Evolutionary conservation across 495 filamentous ascomycete species (phyloP), one percentile per base, ranked within the genome.

Genomic region (Aspergillus nanangensis): DNA sequence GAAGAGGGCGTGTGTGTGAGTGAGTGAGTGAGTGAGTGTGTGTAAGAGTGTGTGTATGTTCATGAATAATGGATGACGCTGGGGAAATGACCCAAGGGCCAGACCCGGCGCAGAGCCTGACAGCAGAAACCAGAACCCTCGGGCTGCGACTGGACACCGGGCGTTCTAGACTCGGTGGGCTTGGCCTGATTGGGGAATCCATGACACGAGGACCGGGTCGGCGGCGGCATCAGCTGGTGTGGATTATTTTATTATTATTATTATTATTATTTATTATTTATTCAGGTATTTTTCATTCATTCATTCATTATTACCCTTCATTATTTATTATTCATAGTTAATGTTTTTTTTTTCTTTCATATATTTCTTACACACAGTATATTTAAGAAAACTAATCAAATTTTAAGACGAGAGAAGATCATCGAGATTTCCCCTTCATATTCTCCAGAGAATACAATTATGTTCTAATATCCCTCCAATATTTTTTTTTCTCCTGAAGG

Each of bases 141-240:
- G 54, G 54, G 50, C 54, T 51, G 52, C 45, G 44, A 48, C 48
- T 52, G 45, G 52, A 44, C 38, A 47, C 48, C 44, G 7, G 24
- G 54, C 38, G 51, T 54, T 58, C 55, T 58, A 58, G 55, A 58
- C 55, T 51, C 35, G 45, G 42, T 41, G 43, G 41, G 2, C 47
- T 47, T 39, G 47, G 50, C 47, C 45, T 48, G 47, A 51, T 55
- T 50, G 47, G 48, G 52, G 55, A 53, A 53, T 53, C 51, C 50
- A 53, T 57, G 55, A 57, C 55, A 57, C 55, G 47, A 51, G 52
- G 52, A 35, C 43, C 43, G 36, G 42, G 9, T 41, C 42, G 31
- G 41, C 38, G 27, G 21, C 36, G 48, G 38, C 21, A 20, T 24
- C 18, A 38, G 33, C 41, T 38, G 31, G 46, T 49, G 39, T 25